Evolutionary conservation across 176 grass and related monocot species (phyloP), one percentile per base, ranked within the genome.

Genomic region (Oryza punctata): DNA sequence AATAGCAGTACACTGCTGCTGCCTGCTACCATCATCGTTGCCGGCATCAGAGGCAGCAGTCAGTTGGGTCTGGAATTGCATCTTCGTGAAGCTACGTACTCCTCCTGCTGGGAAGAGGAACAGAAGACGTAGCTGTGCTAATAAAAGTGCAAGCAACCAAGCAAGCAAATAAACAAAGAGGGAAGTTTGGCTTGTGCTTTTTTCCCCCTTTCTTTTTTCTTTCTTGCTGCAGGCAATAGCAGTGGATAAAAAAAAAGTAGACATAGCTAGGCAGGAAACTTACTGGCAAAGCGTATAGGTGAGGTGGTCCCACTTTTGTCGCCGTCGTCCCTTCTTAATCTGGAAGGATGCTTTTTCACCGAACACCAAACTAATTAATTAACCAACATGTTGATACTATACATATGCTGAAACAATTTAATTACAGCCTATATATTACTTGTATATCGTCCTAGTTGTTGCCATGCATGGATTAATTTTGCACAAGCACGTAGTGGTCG

Each of bases 281-380:
- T 27, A 12, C 21, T 1, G 67, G 16, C 65, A 79, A 37, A 37
- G 85, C 46, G 49, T 69, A 35, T 69, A 35, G 67, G 65, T 13
- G 86, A 3, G 72, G 41, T 52, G 57, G 41, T 19, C 52, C 66
- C 66, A 46, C 29, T 37, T 32, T 14, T 81, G 69, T 43, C 29
- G 54, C 57, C 73, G 41, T 78, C 73, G 41, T 78, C 41, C 73
- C 80, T 78, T 78, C 29, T 82, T 73, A 77, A 52, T n/a, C 19
- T 60, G 66, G 71, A 88, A 54, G 40, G 64, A 7, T 88, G 43
- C 73, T 33, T 69, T 78, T 65, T 78, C 79, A 65, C 50, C n/a
- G 0, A 24, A 45, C 79, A 9, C 65, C 72, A 49, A 12, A 74
- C 63, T 60, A 46, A 75, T 37, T 60, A 37, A 75, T 37, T 37